Conservation (phyloP, 257 asterid genomes). For the Petrea volubilis region DNA sequence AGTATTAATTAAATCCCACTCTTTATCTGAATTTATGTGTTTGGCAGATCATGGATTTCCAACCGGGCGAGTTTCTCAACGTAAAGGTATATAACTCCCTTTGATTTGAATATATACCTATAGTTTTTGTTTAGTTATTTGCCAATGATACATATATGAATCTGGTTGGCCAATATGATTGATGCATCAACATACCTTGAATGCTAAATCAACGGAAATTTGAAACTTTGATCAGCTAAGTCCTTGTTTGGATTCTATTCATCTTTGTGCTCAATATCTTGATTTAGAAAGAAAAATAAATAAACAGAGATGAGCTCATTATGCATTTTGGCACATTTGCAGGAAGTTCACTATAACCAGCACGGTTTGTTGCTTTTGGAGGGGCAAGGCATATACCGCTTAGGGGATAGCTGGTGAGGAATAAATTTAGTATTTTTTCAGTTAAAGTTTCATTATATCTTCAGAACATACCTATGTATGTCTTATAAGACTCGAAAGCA, state of each 20-base stretch:
- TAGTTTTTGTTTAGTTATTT: too few species aligned
- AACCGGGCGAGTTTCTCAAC: conserved; percentile 94
- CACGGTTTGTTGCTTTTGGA: conserved; percentile 93
- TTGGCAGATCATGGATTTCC: conserved; percentile 95
- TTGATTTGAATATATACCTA: neutral
- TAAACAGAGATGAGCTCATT: too few species aligned
- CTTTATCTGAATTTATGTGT: too few species aligned
- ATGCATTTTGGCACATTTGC: conserved; percentile 32
- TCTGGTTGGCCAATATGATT: neutral
- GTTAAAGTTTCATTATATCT: too few species aligned
- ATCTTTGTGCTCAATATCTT: neutral
- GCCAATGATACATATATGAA: too few species aligned
- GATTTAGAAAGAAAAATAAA: too few species aligned
- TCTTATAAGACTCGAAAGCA: too few species aligned
- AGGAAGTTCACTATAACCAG: conserved; percentile 92
- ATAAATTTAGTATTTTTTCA: neutral
- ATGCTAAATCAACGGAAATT: too few species aligned
- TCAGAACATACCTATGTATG: too few species aligned
- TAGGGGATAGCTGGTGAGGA: conserved; percentile 88
- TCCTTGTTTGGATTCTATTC: neutral
- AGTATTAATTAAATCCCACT: too few species aligned
- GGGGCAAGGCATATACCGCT: conserved; percentile 94
- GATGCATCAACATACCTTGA: too few species aligned
- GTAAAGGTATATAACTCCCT: conserved; percentile 63
- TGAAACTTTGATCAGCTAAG: too few species aligned